Base-by-base conservation (phyloP, 441 rosid species). In the Gossypium schwendimanii region DNA sequence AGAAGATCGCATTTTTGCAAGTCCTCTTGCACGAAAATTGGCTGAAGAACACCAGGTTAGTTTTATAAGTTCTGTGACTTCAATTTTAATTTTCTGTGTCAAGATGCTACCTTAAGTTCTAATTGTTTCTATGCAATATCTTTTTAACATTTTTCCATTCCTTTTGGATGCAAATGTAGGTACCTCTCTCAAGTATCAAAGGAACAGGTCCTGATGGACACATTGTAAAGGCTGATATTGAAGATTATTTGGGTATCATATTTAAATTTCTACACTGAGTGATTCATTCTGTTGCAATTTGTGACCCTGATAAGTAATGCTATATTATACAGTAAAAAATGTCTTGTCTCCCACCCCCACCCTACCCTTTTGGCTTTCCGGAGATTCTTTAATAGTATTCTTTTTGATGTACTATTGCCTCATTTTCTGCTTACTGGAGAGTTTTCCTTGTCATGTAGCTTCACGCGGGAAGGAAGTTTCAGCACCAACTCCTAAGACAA, bases 181-280 rank as follows among this genome's bases (percentile, higher is more conserved):
- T 92, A 53, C 70, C 89, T 55, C 94, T 92, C 68, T 83, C 95
- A 79, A 88, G 88, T 80, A 88, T 95, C 76, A 87, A 88, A 78
- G 99, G 98, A 81, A 91, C 99, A 5, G 98, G 98, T 75, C 92
- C 90, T 65, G 97, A 91, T 72, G 97, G 96, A 75, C 84, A 64
- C 64, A 88, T 94, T 74, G 91, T 89, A 73, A 94, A 94, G 85
- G 97, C 96, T 70, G 98, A 94, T 85, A 79, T 94, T 68, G 94
- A 94, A 83, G 99, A 91, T 73, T 91, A 84, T 82, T 79, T 94
- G 84, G 93, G 99, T 94, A 88, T 75, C 68, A 54, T 54, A 61
- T 17, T 75, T 59, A 60, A 18, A 10, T 54, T 57, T 64, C 10
- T 70, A 3, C 53, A 26, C 60, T 44, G 49, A 70, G 67, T 17